phyloP scores from a whole-genome alignment of 495 filamentous ascomycete species.

The Talaromyces wortmannii region DNA sequence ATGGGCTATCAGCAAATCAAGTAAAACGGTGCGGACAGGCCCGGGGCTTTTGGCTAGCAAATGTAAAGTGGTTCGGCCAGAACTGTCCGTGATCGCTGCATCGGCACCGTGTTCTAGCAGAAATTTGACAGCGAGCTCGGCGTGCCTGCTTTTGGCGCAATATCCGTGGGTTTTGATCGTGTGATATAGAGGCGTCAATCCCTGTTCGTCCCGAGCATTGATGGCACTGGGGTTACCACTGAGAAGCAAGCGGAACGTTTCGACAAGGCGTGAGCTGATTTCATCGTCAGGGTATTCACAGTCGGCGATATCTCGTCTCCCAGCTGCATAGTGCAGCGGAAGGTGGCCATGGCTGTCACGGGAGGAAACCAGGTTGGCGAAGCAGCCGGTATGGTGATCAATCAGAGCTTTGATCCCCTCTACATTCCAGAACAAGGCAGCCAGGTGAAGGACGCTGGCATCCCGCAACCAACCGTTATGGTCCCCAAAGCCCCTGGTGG shows the following conservation, averaged over 20 bases:
- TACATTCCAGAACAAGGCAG: constrained; percentile 6
- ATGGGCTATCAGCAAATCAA: constrained; percentile 7
- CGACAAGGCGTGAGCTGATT: not conserved
- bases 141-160: constrained; percentile 4
- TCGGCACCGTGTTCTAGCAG: constrained; percentile 9
- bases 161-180: not conserved
- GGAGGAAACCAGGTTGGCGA: constrained; percentile 1
- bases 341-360: constrained; percentile 8
- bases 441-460: constrained; percentile 9
- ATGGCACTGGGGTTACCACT: constrained; percentile 2
- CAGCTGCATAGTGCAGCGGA: constrained; percentile 10
- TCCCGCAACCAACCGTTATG: not conserved
- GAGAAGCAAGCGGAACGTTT: constrained; percentile 5
- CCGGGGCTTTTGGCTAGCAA: constrained; percentile 4
- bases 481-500: not conserved
- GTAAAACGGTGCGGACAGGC: constrained; percentile 4
- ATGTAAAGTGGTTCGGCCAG: constrained; percentile 8
- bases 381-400: constrained; percentile 1
- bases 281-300: constrained; percentile 4
- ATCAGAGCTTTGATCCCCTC: constrained; percentile 7
- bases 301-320: not conserved
- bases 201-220: constrained; percentile 4
- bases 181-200: constrained; percentile 7
- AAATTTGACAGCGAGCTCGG: not conserved
- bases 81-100: not conserved